Base-by-base conservation (phyloP, 2,329 filamentous ascomycete genomes). In the Dactylellina leptospora region DNA sequence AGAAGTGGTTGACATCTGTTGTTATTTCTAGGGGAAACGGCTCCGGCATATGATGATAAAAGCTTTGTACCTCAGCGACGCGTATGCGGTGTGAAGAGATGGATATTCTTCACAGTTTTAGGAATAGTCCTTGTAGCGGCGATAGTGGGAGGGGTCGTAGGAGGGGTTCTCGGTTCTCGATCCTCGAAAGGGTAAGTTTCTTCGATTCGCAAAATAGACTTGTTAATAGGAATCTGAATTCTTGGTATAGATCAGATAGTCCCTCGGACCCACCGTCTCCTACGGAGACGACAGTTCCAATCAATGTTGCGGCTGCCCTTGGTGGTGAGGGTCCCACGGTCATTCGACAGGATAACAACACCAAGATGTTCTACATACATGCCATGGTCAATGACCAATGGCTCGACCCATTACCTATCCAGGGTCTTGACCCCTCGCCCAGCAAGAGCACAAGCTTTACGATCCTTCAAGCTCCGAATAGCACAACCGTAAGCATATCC, bases 31-130 rank as follows among this genome's bases (percentile, higher is more conserved):
- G 60, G 25, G 20, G 56, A 64, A 56, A 11, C 25, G 20, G 25
- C 18, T 30, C 25, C 45, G 20, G 55, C 60, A 48, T 45, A 69
- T 16, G 40, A 60, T 1, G 40, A 25, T 9, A 18, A 16, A 16
- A 47, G 28, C 20, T 9, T 25, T 9, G 22, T 23, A 3, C 33
- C 22, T 4, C 20, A 38, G n/a, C 38, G 47, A 13, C 16, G n/a
- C 47, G 55, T 69, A 60, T 69, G 55, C 30, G 63, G 63, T 3
- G 6, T 69, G 9, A 69, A 55, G 47, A 60, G 63, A 69, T 40
- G 54, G 55, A 16, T 60, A 1, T 69, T 69, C 28, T 60, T 60
- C 13, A 38, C 25, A 22, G 18, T 60, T 13, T 20, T 69, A 9
- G 63, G 23, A 13, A 27, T 47, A 27, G 16, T 69, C 5, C 16